Percentiles rank a stretch among this genome's conserved stretches.
Conservation (phyloP, 202 grass and related monocot genomes). For the Schoenoplectus tabernaemontani region DNA sequence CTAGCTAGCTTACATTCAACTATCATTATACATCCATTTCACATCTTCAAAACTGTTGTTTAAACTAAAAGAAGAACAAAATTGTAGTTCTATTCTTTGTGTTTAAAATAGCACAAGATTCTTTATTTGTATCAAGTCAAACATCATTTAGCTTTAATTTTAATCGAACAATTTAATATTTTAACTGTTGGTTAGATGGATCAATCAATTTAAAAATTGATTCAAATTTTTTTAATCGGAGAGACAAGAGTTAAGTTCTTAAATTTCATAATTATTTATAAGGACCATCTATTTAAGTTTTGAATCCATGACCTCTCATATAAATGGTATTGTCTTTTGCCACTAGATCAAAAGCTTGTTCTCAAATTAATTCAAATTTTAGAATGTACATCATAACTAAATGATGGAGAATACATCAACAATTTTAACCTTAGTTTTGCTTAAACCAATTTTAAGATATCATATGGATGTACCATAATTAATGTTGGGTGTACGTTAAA, state of each 20-base stretch:
- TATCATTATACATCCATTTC: not conserved
- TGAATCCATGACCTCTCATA: too few species aligned
- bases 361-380: too few species aligned
- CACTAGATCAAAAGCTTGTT: too few species aligned
- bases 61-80: not conserved
- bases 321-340: too few species aligned
- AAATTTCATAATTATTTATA: too few species aligned
- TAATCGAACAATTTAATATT: not conserved
- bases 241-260: too few species aligned
- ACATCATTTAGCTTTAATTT: not conserved
- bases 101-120: not conserved
- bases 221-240: too few species aligned
- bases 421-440: not conserved
- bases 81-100: not conserved
- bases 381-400: not conserved
- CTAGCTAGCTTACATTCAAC: not conserved
- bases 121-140: not conserved
- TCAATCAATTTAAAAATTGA: too few species aligned
- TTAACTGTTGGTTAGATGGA: not conserved
- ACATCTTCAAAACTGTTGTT: not conserved
- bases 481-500: not conserved
- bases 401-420: not conserved
- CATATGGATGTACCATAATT: not conserved
- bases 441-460: not conserved
- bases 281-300: too few species aligned